Evolutionary conservation across 495 filamentous ascomycete species (phyloP).

Genomic region (Hyaloscypha finlandica): DNA sequence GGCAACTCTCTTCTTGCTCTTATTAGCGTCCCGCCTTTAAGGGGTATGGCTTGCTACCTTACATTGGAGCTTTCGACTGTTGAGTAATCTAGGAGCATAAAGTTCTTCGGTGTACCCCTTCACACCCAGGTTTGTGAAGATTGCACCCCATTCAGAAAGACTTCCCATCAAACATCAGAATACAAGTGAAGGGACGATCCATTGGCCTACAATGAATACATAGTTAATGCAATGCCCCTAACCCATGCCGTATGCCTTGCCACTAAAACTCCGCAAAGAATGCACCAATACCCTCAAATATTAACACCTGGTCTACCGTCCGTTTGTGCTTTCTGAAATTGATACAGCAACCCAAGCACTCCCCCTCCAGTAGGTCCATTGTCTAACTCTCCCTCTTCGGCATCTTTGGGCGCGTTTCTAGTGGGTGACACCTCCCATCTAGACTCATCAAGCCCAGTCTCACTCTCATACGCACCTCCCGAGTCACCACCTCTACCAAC

Average conservation of each 20-base stretch:
- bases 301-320: conserved; percentile 50
- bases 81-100: no score
- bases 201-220: background rate
- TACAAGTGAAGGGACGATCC: background rate
- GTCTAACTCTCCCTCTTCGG: conserved; percentile 50
- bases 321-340: conserved; percentile 84
- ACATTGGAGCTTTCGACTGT: no score
- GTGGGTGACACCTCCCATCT: conserved; percentile 43
- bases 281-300: conserved; percentile 28
- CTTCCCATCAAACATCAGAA: background rate
- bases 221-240: conserved; percentile 3
- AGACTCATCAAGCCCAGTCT: conserved; percentile 42
- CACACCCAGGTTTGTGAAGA: no score
- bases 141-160: no score
- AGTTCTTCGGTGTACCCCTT: no score
- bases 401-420: conserved; percentile 10
- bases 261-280: conserved; percentile 17
- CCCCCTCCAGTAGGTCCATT: conserved; percentile 53
- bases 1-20: no score
- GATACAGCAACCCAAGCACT: conserved; percentile 84
- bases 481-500: conserved; percentile 5
- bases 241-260: conserved; percentile 6
- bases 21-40: no score
- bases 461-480: conserved; percentile 33
- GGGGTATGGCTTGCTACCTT: no score